phyloP scores from a whole-genome alignment of 2,329 filamentous ascomycete species.

The Diaporthe sp. region DNA sequence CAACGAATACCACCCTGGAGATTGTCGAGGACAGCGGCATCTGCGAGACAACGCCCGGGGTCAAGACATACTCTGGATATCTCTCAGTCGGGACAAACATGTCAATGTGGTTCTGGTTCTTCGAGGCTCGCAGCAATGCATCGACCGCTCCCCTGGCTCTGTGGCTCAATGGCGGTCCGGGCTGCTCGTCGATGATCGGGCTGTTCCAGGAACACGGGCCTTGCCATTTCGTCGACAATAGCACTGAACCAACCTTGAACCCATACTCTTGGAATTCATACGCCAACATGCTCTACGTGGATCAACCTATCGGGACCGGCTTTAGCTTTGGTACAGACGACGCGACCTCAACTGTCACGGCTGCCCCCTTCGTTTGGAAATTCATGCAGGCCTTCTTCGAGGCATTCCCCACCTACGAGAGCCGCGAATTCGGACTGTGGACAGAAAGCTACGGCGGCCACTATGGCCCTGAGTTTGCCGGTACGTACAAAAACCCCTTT shows the following conservation, averaged over 20 bases:
- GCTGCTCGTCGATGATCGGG: slow-evolving; percentile 68
- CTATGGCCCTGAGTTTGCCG: slow-evolving; percentile 50
- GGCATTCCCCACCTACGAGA: slow-evolving; percentile 30
- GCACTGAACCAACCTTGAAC: slow-evolving; percentile 64
- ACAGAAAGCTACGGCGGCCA: slow-evolving; percentile 54
- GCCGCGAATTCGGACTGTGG: slow-evolving; percentile 44
- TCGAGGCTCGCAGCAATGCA: slow-evolving; percentile 51
- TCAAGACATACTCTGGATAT: slow-evolving; percentile 37
- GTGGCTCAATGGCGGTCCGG: slow-evolving; percentile 73
- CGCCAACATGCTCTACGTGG: slow-evolving; percentile 67
- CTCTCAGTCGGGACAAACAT: slow-evolving; percentile 32
- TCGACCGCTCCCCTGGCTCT: slow-evolving; percentile 60
- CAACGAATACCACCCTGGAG: slow-evolving; percentile 15
- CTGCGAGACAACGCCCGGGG: slow-evolving; percentile 38
- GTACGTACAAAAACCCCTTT: background rate
- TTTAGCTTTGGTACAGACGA: slow-evolving; percentile 51
- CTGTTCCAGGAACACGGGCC: slow-evolving; percentile 66
- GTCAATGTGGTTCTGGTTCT: slow-evolving; percentile 52
- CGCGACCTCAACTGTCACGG: slow-evolving; percentile 37
- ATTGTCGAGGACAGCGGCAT: slow-evolving; percentile 31
- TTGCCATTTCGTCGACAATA: slow-evolving; percentile 59
- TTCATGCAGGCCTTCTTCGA: slow-evolving; percentile 38
- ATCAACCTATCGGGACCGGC: slow-evolving; percentile 69
- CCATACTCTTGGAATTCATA: slow-evolving; percentile 72
- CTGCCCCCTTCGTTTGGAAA: slow-evolving; percentile 36